phyloP scores from a whole-genome alignment of 2,329 filamentous ascomycete genomes.

The Fusarium haematococcum region DNA sequence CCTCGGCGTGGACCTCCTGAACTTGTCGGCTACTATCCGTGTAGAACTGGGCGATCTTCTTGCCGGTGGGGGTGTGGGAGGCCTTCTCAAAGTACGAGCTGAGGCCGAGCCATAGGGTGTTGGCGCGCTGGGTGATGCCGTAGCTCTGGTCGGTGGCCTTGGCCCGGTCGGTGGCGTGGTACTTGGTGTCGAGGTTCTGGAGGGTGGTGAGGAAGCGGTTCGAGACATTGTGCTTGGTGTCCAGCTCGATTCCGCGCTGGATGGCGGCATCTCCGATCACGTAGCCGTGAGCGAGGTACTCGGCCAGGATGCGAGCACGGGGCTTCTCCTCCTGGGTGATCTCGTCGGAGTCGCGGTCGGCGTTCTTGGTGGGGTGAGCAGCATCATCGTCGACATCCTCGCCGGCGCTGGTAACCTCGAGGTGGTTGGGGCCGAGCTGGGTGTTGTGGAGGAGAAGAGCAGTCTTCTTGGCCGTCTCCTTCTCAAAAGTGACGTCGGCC shows the following conservation, averaged over 20 bases:
- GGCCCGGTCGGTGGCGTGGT: slow-evolving; percentile 88
- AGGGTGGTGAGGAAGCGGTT: slow-evolving; percentile 82
- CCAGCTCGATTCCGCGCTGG: slow-evolving; percentile 85
- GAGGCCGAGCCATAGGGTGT: slow-evolving; percentile 72
- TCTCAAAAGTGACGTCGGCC: slow-evolving; percentile 96
- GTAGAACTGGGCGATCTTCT: slow-evolving; percentile 91
- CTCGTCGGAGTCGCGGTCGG: slow-evolving; percentile 72
- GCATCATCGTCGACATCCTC: slow-evolving; percentile 74
- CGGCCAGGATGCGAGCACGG: slow-evolving; percentile 89
- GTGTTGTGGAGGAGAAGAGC: slow-evolving; percentile 97
- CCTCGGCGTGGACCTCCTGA: slow-evolving; percentile 92
- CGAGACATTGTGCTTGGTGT: slow-evolving; percentile 89
- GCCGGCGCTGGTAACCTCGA: slow-evolving; percentile 76
- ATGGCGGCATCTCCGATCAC: slow-evolving; percentile 80
- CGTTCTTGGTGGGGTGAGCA: slow-evolving; percentile 64
- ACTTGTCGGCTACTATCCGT: slow-evolving; percentile 87
- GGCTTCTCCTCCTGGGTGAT: slow-evolving; percentile 98
- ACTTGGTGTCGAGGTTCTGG: slow-evolving; percentile 82
- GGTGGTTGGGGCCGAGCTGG: slow-evolving; percentile 87
- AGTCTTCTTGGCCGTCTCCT: slow-evolving; percentile 95
- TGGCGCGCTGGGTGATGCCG: slow-evolving; percentile 80
- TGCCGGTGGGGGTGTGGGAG: slow-evolving; percentile 84
- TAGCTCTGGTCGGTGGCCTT: slow-evolving; percentile 87
- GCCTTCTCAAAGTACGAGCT: slow-evolving; percentile 96
- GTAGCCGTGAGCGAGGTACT: slow-evolving; percentile 97